Base-by-base conservation (phyloP, 2,329 filamentous ascomycete genomes). In the Penicillium rolfsii region DNA sequence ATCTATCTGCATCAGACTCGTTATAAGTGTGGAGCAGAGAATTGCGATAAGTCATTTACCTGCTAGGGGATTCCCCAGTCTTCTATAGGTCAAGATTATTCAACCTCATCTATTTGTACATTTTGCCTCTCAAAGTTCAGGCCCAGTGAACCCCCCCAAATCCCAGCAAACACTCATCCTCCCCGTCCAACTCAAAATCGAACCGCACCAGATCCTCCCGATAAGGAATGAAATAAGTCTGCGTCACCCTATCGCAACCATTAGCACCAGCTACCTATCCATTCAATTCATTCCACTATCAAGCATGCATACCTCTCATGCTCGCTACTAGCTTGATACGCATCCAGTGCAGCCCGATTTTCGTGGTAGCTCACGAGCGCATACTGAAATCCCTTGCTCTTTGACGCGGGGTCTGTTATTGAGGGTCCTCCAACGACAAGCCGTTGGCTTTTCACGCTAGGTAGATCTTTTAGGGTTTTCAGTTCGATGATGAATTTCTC, bases 361-460 rank as follows among this genome's bases (percentile, higher is more conserved):
- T 78, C 67, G 52, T 85, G 84, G 22, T 81, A 84, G 73, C 83
- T 85, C 40, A 86, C 56, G 0, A 85, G 71, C 0, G 81, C 80
- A 59, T 80, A 80, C 11, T 86, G 76, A 52, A 79, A 85, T 0
- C 83, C 83, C 61, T 85, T 83, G 69, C 82, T 85, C 19, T 79
- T 74, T 36, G 81, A 81, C 8, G 82, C 79, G 0, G 83, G 83
- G 24, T 81, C 75, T 0, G 83, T 85, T 5, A 85, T 76, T 0
- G 82, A 84, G 0, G 83, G 83, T 0, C 83, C 82, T 0, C 84
- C 84, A 4, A 85, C 83, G 0, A 83, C 68, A 0, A 85, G 76
- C 1, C 78, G 77, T n/a, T 79, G 74, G 12, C 79, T 68, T 52
- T 83, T 78, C 24, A 85, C 83, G 43, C 79, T 83, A 0, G 81